Percentiles rank a stretch among this genome's conserved stretches.
phyloP scores from a whole-genome alignment of 768 basidiomycete genomes.

The Tubosaeta sp. region DNA sequence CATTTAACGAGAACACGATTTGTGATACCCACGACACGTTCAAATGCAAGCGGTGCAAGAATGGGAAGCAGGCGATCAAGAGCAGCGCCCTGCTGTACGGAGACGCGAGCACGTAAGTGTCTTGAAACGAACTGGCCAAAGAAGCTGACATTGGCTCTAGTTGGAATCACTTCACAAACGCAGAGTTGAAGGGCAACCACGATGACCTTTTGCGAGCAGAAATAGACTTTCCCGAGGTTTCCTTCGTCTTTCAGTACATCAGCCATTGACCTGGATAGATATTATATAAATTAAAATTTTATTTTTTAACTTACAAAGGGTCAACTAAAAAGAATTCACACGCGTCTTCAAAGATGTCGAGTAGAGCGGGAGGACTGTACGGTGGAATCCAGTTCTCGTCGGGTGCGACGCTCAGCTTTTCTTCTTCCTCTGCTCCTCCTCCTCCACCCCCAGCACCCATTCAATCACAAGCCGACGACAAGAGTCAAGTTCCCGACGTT shows the following conservation, averaged over 20 bases:
- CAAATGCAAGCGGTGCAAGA: conserved; percentile 89
- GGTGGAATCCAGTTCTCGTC: conserved; percentile 85
- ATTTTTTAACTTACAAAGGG: not conserved
- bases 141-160: conserved; percentile 36
- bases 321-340: conserved; percentile 10
- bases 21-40: conserved; percentile 98
- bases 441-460: conserved; percentile 13
- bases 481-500: conserved; percentile 14
- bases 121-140: not conserved
- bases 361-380: conserved; percentile 79
- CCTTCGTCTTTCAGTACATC: conserved; percentile 95
- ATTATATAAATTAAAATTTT: not conserved
- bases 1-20: conserved; percentile 79
- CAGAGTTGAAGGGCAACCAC: conserved; percentile 84
- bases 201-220: conserved; percentile 94
- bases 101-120: conserved; percentile 91
- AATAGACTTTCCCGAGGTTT: conserved; percentile 75
- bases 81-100: conserved; percentile 87
- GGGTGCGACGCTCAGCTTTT: conserved; percentile 48
- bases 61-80: conserved; percentile 81
- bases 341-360: conserved; percentile 51
- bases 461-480: conserved; percentile 18
- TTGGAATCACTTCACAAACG: conserved; percentile 97
- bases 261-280: conserved; percentile 54
- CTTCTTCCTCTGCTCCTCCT: conserved; percentile 38